Evolutionary conservation across 495 filamentous ascomycete genomes (phyloP).

Genomic region (Geopyxis carbonaria): DNA sequence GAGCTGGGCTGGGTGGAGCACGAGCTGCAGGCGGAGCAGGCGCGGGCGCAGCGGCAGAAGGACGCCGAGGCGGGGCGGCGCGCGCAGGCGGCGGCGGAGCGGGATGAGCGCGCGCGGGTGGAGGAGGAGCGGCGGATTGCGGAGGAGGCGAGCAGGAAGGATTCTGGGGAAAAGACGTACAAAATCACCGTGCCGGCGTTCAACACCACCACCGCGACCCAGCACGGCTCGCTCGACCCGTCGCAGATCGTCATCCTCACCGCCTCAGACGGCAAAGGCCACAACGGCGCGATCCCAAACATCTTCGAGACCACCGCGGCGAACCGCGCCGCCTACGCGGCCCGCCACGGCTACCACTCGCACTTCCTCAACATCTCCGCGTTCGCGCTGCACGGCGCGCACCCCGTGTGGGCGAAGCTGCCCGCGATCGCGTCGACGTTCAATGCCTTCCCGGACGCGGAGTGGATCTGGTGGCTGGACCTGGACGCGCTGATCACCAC

Average conservation of each 20-base stretch:
- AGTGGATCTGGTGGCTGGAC: slow-evolving; percentile 30
- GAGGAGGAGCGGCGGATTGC: too few relatives aligned
- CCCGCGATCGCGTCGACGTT: slow-evolving; percentile 28
- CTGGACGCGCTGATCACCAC: slow-evolving; percentile 29
- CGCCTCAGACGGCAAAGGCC: slow-evolving; percentile 27
- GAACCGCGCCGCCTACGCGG: slow-evolving; percentile 26
- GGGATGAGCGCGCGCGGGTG: too few relatives aligned
- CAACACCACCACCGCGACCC: slow-evolving; percentile 2
- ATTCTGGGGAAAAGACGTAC: too few relatives aligned
- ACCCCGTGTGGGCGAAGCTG: slow-evolving; percentile 27
- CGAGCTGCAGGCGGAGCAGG: slow-evolving; percentile 52
- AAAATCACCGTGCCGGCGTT: background rate
- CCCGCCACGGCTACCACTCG: slow-evolving; percentile 26
- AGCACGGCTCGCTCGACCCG: too few relatives aligned
- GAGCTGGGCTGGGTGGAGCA: slow-evolving; percentile 77
- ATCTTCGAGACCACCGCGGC: slow-evolving; percentile 20
- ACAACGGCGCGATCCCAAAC: slow-evolving; percentile 28
- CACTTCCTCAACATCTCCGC: slow-evolving; percentile 28
- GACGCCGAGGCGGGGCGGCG: too few relatives aligned
- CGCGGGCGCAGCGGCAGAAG: too few relatives aligned
- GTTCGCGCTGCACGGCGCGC: slow-evolving; percentile 25
- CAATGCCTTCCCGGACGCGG: slow-evolving; percentile 23
- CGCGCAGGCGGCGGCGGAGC: too few relatives aligned
- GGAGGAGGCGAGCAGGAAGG: too few relatives aligned
- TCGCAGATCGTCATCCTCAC: slow-evolving; percentile 26